Evolutionary conservation across 129 eudicot species (phyloP), one percentile per base, ranked within the genome.

Genomic region (Glebionis coronaria): DNA sequence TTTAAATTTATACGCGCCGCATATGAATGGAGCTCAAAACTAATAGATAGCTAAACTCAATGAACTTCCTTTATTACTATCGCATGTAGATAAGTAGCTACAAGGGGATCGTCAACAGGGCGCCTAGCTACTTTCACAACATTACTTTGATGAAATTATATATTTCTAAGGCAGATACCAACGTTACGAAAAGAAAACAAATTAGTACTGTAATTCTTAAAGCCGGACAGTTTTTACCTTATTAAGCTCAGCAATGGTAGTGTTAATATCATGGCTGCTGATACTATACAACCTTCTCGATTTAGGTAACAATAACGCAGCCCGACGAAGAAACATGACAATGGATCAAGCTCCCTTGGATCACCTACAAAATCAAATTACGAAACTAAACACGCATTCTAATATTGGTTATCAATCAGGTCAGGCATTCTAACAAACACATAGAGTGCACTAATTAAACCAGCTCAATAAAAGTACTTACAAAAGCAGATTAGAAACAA

Each of bases 181-280:
- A 56, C 12, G 40, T 56, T 23, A 56, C 3, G 27, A 29, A 56
- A 56, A 56, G 38, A 1, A 25, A 56, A 18, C 2, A 56, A 35
- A 4, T n/a, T n/a, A n/a, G n/a, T n/a, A n/a, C n/a, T n/a, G 2
- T 61, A 35, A 49, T 20, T 62, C 51, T 50, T 50, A 31, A 59
- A 61, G 61, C 38, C 51, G 14, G 50, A 35, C 20, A 14, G 49
- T 27, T 56, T 12, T 19, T 59, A 90, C 97, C 97, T 90, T 83
- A 68, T 90, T 86, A 73, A 90, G 84, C 80, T 90, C 95, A 6
- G 70, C 74, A 31, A 90, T 90, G 11, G 84, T 71, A 73, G 68
- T 79, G 15, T 75, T 29, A 28, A 87, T 4, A 73, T 86, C 88
- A 76, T 78, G 75, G 73, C 75, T 55, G 63, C 76, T 35, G 44